Evolutionary conservation across 257 asterid genomes (phyloP), one percentile per base, ranked within the genome.

Genomic region (Solanum tarapatanum): DNA sequence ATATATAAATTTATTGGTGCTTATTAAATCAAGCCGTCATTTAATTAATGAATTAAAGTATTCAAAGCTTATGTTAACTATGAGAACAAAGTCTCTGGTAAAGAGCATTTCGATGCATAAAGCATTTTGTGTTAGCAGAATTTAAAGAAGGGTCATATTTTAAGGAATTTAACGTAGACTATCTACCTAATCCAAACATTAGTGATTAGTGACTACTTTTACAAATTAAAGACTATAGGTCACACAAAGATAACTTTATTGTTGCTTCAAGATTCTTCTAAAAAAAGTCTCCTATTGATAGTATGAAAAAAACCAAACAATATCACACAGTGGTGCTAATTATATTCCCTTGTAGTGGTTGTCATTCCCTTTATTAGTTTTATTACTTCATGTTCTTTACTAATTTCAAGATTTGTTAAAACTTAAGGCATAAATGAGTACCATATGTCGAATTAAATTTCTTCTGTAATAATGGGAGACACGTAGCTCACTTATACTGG

Each of bases 161-260:
- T 24, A 64, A 11, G 0, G 7, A 3, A 2, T 64, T 8, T 24
- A 2, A 64, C 2, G 8, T 64, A n/a, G 32, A 24, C 13, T 0
- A 0, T 64, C 7, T 64, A n/a, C 3, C 35, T 0, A 11, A 66
- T 5, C 0, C 19, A 66, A 0, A 11, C 8, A 66, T 24, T 64
- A 24, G 19, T 14, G 21, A 51, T 51, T 51, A 51, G 2, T 66
- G 0, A 6, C 0, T 66, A 12, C 0, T 66, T 66, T 2, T 0
- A 11, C 10, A 3, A 0, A 55, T 55, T 2, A 0, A 17, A 55
- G 10, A 55, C 1, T 55, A 55, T 55, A 55, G n/a, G 0, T 55
- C n/a, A 55, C 64, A 17, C 64, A 17, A 55, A 55, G 4, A 55
- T 16, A 55, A 55, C 2, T 17, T 55, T 55, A 17, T 55, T 55